Base-by-base conservation (phyloP, 23 red algal species). In the Gracilaria caudata region DNA sequence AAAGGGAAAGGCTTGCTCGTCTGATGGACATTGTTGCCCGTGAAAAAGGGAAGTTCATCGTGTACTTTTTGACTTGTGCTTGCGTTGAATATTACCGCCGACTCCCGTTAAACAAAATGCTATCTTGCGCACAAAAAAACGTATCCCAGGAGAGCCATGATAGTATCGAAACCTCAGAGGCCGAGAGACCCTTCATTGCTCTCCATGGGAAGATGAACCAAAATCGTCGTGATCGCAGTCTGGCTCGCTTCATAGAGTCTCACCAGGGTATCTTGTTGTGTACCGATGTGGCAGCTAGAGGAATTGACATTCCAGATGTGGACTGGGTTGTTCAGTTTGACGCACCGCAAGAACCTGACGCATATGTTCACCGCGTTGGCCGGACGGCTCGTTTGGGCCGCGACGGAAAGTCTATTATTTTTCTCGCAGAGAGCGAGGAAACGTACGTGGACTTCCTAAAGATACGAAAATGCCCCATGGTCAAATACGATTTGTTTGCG, bases 211-310 rank as follows among this genome's bases (percentile, higher is more conserved):
- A 90, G 70, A 92, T 95, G 86, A 71, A 70, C 24, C 93, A 95
- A 53, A 28, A 63, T 33, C 87, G 86, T 61, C 86, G 93, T 28
- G n/a, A 77, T 23, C 60, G 92, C 6, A 78, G 33, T 39, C 51
- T 94, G 14, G 76, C 68, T 8, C 47, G 44, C 0, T 94, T 94
- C 68, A 49, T 78, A 28, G 23, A 53, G 9, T 84, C 81, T 23
- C 20, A 61, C 11, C 56, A 79, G 19, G 90, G 80, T 5, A 70
- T 95, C 51, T 79, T 95, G 7, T 24, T 95, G 11, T 84, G 84
- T 54, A 95, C 93, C 16, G 93, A 95, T 68, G 93, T 95, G 23
- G 93, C 93, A 35, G 93, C 93, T n/a, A 77, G 93, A 21, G 93
- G 93, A 39, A 84, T 95, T 39, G 93, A 95, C 70, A 81, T 95